A percentile compares a stretch with the other conserved stretches of the same genome.
Conservation (phyloP, 495 filamentous ascomycete species). For the Xylaria grammica region DNA sequence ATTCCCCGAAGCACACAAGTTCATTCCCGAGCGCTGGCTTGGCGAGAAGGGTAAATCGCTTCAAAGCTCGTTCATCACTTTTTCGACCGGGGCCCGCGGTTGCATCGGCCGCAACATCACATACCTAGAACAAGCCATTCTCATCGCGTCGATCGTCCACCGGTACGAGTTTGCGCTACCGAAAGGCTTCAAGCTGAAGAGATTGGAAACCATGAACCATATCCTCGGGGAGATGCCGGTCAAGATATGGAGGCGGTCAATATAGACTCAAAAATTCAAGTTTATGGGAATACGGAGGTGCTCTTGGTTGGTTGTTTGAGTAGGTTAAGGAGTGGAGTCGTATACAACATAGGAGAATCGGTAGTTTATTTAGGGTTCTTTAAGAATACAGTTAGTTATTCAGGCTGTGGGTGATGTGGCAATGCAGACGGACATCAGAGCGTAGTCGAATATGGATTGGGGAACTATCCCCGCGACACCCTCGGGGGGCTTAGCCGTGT, state of each 20-base stretch:
- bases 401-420: too few relatives aligned
- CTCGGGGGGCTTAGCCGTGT: too few relatives aligned
- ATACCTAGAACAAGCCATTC: conserved; percentile 42
- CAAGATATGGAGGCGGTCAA: conserved; percentile 28
- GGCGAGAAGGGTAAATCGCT: conserved; percentile 42
- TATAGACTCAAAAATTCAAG: neutral
- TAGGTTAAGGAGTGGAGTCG: too few relatives aligned
- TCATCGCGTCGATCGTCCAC: conserved; percentile 49
- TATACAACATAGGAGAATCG: too few relatives aligned
- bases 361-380: too few relatives aligned
- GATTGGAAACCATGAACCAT: conserved; percentile 30
- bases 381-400: too few relatives aligned
- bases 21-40: conserved; percentile 48
- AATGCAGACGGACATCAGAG: too few relatives aligned
- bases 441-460: too few relatives aligned
- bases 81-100: conserved; percentile 36
- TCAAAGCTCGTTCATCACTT: conserved; percentile 34
- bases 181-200: conserved; percentile 20
- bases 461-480: too few relatives aligned
- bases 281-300: too few relatives aligned
- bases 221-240: conserved; percentile 28
- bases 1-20: conserved; percentile 51
- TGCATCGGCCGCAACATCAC: conserved; percentile 44
- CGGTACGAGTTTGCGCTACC: conserved; percentile 43
- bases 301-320: too few relatives aligned